phyloP scores from a whole-genome alignment of 148 eudicot species.

The Silene conica region DNA sequence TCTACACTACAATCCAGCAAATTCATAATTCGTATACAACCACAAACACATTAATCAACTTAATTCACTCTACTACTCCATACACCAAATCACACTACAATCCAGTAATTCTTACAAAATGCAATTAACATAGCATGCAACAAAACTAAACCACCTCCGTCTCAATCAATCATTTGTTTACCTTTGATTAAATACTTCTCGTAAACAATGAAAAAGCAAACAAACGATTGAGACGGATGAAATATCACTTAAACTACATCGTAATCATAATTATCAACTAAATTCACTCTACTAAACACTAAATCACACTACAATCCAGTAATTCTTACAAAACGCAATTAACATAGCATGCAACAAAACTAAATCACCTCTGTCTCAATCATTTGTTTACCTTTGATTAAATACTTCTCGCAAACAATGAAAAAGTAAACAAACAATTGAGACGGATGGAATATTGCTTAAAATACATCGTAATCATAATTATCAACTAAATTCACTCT shows the following conservation, averaged over 20 bases:
- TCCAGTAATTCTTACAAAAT: neutral
- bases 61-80: neutral
- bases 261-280: too few relatives aligned
- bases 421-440: too few relatives aligned
- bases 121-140: neutral
- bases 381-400: too few relatives aligned
- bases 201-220: too few relatives aligned
- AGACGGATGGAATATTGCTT: too few relatives aligned
- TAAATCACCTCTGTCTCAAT: neutral
- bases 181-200: too few relatives aligned
- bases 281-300: neutral
- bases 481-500: neutral
- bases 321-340: neutral
- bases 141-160: neutral
- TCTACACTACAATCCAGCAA: neutral
- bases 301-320: neutral
- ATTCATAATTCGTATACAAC: neutral
- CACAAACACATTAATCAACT: neutral
- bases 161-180: too few relatives aligned
- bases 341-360: neutral
- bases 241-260: too few relatives aligned
- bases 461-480: too few relatives aligned
- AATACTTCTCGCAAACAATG: too few relatives aligned
- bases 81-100: neutral
- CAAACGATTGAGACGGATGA: too few relatives aligned